phyloP scores from a whole-genome alignment of 805 yeast genomes.

The Ogataea siamensis region DNA sequence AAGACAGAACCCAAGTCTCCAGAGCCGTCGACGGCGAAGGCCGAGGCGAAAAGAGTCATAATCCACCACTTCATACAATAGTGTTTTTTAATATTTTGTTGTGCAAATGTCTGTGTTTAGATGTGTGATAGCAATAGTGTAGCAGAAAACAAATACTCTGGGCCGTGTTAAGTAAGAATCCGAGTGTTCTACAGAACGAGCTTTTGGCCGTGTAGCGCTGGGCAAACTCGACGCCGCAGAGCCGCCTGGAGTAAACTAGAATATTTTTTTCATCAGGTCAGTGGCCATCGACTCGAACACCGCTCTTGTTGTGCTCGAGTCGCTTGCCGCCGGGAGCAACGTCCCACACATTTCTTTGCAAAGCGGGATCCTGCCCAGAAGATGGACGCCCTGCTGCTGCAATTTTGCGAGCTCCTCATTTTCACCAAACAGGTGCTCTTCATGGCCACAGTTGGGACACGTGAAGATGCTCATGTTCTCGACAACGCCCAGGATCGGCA shows the following conservation, averaged over 20 bases:
- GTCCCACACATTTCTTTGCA: constrained; percentile 61
- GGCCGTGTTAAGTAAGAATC: constrained; percentile 3
- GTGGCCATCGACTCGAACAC: constrained; percentile 52
- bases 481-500: constrained; percentile 73
- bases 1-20: constrained; percentile 10
- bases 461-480: constrained; percentile 78
- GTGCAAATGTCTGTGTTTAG: constrained; percentile 7
- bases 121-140: constrained; percentile 12
- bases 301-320: constrained; percentile 34
- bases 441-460: constrained; percentile 76
- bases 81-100: constrained; percentile 3
- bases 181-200: constrained; percentile 4
- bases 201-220: constrained; percentile 8
- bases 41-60: constrained; percentile 8
- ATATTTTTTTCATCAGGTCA: constrained; percentile 29
- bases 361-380: constrained; percentile 72
- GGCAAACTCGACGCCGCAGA: constrained; percentile 9
- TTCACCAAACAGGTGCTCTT: constrained; percentile 70
- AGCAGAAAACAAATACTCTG: constrained; percentile 5
- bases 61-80: constrained; percentile 20
- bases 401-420: constrained; percentile 58
- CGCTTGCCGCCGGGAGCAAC: constrained; percentile 53
- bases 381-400: constrained; percentile 42
- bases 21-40: constrained; percentile 8
- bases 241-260: constrained; percentile 10